phyloP scores from a whole-genome alignment of 441 rosid species.

The Pelargonium fulgidum region DNA sequence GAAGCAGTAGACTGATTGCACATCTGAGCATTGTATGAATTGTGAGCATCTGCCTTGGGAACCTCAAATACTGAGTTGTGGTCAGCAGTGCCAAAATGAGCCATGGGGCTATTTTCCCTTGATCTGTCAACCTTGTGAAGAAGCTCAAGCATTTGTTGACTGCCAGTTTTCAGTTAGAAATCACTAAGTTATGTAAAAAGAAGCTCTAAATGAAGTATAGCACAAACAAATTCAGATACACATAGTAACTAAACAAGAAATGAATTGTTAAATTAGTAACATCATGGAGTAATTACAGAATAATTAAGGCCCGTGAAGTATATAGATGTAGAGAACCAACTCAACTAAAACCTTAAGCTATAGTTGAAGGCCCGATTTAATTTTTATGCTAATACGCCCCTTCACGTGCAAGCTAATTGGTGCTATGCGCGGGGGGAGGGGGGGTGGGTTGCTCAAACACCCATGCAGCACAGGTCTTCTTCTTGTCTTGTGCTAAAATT shows the following conservation, averaged over 20 bases:
- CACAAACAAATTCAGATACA: not conserved
- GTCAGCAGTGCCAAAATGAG: constrained; percentile 24
- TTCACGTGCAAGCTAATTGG: no score
- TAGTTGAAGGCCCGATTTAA: no score
- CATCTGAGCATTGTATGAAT: constrained; percentile 16
- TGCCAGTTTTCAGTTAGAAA: not conserved
- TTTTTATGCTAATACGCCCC: no score
- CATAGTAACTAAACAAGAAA: constrained; percentile 1
- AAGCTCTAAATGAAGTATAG: not conserved
- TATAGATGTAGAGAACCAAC: no score
- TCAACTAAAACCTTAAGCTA: no score
- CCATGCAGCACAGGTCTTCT: no score
- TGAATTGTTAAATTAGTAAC: not conserved
- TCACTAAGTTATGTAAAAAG: not conserved
- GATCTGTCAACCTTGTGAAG: constrained; percentile 33
- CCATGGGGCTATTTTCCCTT: constrained; percentile 23
- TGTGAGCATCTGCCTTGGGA: constrained; percentile 17
- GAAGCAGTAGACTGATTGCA: constrained; percentile 23
- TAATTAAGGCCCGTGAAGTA: no score
- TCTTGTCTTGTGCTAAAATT: no score
- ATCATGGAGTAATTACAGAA: not conserved
- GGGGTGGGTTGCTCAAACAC: no score
- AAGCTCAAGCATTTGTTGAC: constrained; percentile 12
- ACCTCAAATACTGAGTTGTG: constrained; percentile 16
- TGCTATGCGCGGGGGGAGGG: no score